A percentile compares a stretch with the other conserved stretches of the same genome.
These are phyloP conservation scores for Peniophora sp. DNA, from an alignment of 1,284 basidiomycete genomes.

Conservation along the genomic window DNA sequence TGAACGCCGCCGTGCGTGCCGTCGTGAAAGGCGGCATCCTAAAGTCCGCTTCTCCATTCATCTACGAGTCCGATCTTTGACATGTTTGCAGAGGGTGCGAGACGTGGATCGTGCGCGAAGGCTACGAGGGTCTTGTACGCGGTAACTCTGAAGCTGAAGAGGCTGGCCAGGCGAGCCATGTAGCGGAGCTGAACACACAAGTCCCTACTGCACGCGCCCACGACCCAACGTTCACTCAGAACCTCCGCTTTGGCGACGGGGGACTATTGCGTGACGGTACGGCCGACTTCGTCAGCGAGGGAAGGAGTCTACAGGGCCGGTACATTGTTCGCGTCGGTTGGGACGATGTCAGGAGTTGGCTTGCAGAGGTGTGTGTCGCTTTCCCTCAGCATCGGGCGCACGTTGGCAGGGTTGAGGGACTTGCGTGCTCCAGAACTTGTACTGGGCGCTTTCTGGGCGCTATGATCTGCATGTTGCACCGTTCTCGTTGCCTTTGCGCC, in stretches of 20 bases:
- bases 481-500: background rate
- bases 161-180: constrained; percentile 13
- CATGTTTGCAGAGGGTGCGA: constrained; percentile 77
- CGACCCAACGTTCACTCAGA: constrained; percentile 48
- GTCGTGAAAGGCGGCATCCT: constrained; percentile 87
- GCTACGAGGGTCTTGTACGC: constrained; percentile 90
- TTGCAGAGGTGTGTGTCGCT: constrained; percentile 55
- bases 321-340: constrained; percentile 97
- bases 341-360: constrained; percentile 97
- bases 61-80: background rate
- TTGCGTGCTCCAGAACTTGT: background rate
- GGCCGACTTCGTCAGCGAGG: constrained; percentile 60
- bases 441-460: no score
- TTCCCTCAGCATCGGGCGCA: background rate
- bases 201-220: constrained; percentile 9
- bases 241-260: constrained; percentile 87
- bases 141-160: constrained; percentile 44
- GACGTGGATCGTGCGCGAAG: constrained; percentile 91
- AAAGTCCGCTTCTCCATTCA: constrained; percentile 45
- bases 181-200: background rate
- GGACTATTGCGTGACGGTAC: constrained; percentile 86
- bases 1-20: constrained; percentile 92
- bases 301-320: constrained; percentile 75
- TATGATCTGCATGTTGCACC: no score
- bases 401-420: background rate